Evolutionary conservation across 345 rosid genomes (phyloP).

Genomic region (Litchi chinensis): DNA sequence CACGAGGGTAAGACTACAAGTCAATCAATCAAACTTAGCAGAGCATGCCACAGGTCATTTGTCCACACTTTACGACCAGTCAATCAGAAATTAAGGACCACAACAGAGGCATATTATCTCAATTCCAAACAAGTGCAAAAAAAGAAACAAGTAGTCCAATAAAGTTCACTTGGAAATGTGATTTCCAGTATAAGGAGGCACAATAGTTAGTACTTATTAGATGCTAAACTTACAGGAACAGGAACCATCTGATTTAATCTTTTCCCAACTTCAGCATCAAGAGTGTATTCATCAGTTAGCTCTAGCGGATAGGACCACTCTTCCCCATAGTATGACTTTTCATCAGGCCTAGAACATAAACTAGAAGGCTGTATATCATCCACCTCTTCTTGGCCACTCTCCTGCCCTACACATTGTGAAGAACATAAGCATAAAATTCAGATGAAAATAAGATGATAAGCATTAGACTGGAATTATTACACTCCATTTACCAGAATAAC

Average conservation of each 20-base stretch:
- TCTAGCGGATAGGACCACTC: constrained; percentile 50
- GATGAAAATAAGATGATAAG: not conserved
- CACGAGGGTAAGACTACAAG: not conserved
- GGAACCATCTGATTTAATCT: constrained; percentile 68
- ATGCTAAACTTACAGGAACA: constrained; percentile 60
- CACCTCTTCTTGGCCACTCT: constrained; percentile 43
- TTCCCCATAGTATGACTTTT: constrained; percentile 35
- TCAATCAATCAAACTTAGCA: not conserved
- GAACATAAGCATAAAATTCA: constrained; percentile 5
- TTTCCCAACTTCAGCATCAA: constrained; percentile 60
- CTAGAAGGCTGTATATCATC: constrained; percentile 46
- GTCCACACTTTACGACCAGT: not conserved
- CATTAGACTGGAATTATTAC: not conserved
- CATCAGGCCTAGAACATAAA: constrained; percentile 55
- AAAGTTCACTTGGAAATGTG: not conserved
- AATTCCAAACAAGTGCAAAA: not conserved
- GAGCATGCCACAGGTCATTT: not conserved
- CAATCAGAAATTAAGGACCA: not conserved
- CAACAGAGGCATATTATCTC: not conserved
- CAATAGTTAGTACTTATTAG: not conserved
- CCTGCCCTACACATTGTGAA: constrained; percentile 33
- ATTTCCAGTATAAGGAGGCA: constrained; percentile 4
- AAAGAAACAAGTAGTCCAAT: not conserved
- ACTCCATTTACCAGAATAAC: constrained; percentile 44
- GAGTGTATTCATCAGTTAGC: constrained; percentile 45